Evolutionary conservation across 495 filamentous ascomycete genomes (phyloP), one percentile per base, ranked within the genome.

Genomic region (Aspergillus wentii): DNA sequence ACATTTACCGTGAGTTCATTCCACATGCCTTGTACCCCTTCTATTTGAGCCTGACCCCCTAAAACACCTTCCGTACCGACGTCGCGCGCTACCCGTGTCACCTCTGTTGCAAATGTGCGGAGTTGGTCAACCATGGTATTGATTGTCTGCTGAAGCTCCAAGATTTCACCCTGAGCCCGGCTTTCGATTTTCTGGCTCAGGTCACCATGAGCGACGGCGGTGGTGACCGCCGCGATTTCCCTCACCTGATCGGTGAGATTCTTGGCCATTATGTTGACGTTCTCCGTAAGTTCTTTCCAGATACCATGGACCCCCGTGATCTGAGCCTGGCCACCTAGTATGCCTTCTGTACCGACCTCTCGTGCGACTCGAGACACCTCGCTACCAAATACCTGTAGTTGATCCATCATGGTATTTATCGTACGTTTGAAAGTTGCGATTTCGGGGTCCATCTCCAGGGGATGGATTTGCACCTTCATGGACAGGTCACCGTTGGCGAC

Each of bases 41-140:
- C 85, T 31, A 99, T 94, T 53, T 95, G 87, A 44, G 92, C 92
- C 61, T 99, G 92, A 18, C 94, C 92, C 46, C 92, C 92, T 13
- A 99, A 78, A 30, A 95, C 88, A 72, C 92, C 92, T 67, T 97
- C 91, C 17, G 90, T 95, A 35, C 92, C 92, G 58, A 97, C 94
- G 66, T 97, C 94, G 59, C 91, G 79, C 37, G 94, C 90, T 8
- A 99, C 94, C 46, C 88, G 83, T 10, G 89, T 97, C 40, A 99
- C 92, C 70, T 99, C 91, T 11, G 88, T 91, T 29, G 92, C 92
- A 66, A 99, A 99, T 8, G 89, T 95, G 40, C 90, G 82, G 33
- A 99, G 72, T 66, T 99, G 92, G 51, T 95, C 91, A 54, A 99
- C 94, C 92, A 98, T 98, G 59, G 85, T 94, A 52, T 98, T 98